A percentile compares a stretch with the other conserved stretches of the same genome.
Conservation (phyloP, 495 filamentous ascomycete genomes). For the Penicillium argentinense region DNA sequence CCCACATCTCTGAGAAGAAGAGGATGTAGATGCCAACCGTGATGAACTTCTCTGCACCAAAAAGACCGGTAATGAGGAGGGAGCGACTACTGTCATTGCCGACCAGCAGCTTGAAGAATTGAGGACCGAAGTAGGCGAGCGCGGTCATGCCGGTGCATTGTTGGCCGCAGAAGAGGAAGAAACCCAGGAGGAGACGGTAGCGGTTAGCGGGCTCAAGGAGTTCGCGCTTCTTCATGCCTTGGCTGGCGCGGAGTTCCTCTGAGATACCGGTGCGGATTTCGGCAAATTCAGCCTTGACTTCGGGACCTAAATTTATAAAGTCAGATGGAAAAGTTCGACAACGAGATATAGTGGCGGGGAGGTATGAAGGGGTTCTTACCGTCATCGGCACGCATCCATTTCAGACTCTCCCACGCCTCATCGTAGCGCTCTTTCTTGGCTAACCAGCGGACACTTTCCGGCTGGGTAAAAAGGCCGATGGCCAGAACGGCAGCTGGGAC, state of each 20-base stretch:
- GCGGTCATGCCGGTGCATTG: constrained; percentile 46
- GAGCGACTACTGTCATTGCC: constrained; percentile 37
- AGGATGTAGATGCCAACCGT: constrained; percentile 44
- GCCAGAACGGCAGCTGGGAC: constrained; percentile 46
- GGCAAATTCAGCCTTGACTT: constrained; percentile 43
- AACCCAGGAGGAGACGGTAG: constrained; percentile 36
- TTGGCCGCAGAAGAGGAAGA: constrained; percentile 40
- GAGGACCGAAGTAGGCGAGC: constrained; percentile 47
- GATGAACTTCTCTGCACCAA: constrained; percentile 50
- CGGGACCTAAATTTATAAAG: constrained; percentile 12
- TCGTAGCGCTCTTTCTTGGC: constrained; percentile 50
- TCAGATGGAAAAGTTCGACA: background rate
- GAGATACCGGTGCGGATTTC: constrained; percentile 44
- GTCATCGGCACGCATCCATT: constrained; percentile 50
- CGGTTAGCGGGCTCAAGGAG: constrained; percentile 44
- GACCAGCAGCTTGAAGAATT: constrained; percentile 50
- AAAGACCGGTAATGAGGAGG: constrained; percentile 49
- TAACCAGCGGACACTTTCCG: constrained; percentile 52
- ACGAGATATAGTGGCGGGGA: background rate
- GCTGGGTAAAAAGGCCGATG: constrained; percentile 44
- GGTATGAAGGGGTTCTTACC: constrained; percentile 10
- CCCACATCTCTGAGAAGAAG: constrained; percentile 54
- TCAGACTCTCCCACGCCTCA: constrained; percentile 46
- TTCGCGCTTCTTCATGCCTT: constrained; percentile 46
- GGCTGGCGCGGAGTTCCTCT: constrained; percentile 43